Percentiles rank a stretch among this genome's conserved stretches.
Evolutionary conservation across 345 rosid genomes (phyloP).

Genomic region (Brassica cretica): DNA sequence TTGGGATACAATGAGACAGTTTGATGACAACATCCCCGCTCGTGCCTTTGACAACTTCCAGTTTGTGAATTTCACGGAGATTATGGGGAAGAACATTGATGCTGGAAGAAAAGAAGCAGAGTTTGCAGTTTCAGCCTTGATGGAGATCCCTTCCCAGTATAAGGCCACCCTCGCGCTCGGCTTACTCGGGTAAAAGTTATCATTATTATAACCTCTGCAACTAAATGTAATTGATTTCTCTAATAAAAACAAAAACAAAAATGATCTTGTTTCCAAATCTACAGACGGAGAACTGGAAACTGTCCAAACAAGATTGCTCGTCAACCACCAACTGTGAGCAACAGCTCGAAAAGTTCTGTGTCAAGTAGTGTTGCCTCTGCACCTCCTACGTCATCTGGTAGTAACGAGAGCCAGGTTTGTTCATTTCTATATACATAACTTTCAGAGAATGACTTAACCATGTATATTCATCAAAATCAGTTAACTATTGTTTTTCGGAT

Average conservation of each 20-base stretch:
- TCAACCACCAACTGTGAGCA: slow-evolving; percentile 61
- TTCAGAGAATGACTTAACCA: neutral
- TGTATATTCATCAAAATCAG: neutral
- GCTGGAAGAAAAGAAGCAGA: slow-evolving; percentile 61
- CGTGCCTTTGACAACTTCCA: slow-evolving; percentile 83
- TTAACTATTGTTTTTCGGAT: neutral
- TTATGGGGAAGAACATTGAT: slow-evolving; percentile 62
- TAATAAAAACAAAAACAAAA: too few relatives aligned
- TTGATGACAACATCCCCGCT: slow-evolving; percentile 84
- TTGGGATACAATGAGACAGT: slow-evolving; percentile 86
- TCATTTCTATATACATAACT: too few relatives aligned
- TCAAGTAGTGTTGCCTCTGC: slow-evolving; percentile 38
- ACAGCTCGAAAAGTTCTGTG: slow-evolving; percentile 40
- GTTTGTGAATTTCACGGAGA: slow-evolving; percentile 87
- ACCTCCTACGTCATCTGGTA: slow-evolving; percentile 38
- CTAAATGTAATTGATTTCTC: neutral
- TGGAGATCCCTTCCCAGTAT: slow-evolving; percentile 87
- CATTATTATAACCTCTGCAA: neutral
- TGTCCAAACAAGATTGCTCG: slow-evolving; percentile 57
- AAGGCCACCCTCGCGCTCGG: slow-evolving; percentile 78
- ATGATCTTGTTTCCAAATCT: slow-evolving; percentile 16
- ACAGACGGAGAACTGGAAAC: slow-evolving; percentile 47
- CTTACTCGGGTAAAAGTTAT: slow-evolving; percentile 59
- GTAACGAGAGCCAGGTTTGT: slow-evolving; percentile 55
- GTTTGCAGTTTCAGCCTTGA: slow-evolving; percentile 77